Base-by-base conservation (phyloP, 208 protist species). In the Leptomonas pyrrhocoris region DNA sequence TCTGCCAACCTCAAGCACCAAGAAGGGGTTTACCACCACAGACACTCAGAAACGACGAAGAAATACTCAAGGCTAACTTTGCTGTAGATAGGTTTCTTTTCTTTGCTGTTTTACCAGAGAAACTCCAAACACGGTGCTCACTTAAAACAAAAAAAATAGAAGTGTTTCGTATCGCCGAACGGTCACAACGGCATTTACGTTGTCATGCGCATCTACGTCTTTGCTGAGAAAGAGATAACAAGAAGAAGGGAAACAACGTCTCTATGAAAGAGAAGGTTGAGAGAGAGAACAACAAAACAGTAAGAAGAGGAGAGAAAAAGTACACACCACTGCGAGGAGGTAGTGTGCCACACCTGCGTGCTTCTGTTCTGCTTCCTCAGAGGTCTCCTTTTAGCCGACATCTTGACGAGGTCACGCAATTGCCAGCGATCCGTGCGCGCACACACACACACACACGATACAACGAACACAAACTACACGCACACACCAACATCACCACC, bases 381-480 rank as follows among this genome's bases (percentile, higher is more conserved):
- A n/a, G n/a, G n/a, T n/a, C n/a, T n/a, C n/a, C n/a, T n/a, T n/a
- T n/a, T n/a, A n/a, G n/a, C n/a, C n/a, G n/a, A n/a, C n/a, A n/a
- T 49, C 34, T 65, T 42, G 59, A 50, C 59, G 30, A 51, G 12
- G 46, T 54, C 40, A 34, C 34, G 38, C 56, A 62, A 62, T 16
- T 62, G 56, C 49, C 56, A 62, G 56, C 46, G 56, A 62, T 50
- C 11, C 56, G 42, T 15, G 27, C 56, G 18, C 40, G 36, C 43
- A 53, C n/a, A 64, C 30, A 19, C 31, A 6, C 18, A 40, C 4
- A 64, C 16, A 31, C 11, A 40, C 31, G 12, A 4, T 28, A 5
- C 27, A 23, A 51, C 59, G n/a, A 3, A 54, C 31, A 65, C 45
- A 65, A 21, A 54, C 28, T n/a, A n/a, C n/a, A n/a, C n/a, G n/a